Evolutionary conservation across 129 eudicot species (phyloP).

Genomic region (Mikania micrantha): DNA sequence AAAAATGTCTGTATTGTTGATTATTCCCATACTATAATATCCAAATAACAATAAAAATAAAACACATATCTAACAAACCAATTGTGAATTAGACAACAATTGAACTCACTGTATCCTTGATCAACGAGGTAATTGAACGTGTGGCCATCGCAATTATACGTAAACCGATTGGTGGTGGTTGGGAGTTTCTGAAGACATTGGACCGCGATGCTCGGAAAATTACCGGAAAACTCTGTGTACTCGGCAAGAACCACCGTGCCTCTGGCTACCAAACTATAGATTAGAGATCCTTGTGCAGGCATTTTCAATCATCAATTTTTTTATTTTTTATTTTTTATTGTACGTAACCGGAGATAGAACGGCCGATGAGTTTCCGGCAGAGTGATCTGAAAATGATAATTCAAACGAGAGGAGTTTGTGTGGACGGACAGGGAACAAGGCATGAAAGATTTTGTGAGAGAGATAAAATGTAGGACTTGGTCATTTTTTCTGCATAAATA

Average conservation of each 20-base stretch:
- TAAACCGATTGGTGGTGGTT: slow-evolving; percentile 17
- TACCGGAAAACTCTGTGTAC: slow-evolving; percentile 31
- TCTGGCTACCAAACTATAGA: slow-evolving; percentile 34
- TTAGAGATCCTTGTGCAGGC: slow-evolving; percentile 28
- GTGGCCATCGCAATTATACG: slow-evolving; percentile 35
- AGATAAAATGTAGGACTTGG: slow-evolving; percentile 21
- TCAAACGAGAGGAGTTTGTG: slow-evolving; percentile 18
- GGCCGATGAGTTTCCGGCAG: background rate
- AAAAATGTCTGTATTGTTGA: no score
- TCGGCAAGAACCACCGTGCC: slow-evolving; percentile 30
- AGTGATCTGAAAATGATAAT: slow-evolving; percentile 21
- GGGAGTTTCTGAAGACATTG: slow-evolving; percentile 39
- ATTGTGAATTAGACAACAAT: background rate
- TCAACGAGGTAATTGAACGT: slow-evolving; percentile 29
- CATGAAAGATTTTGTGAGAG: slow-evolving; percentile 23
- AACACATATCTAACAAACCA: background rate
- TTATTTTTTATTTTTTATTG: no score
- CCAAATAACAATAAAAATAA: background rate
- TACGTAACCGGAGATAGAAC: background rate
- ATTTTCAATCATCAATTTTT: background rate
- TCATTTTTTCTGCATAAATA: background rate
- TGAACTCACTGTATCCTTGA: slow-evolving; percentile 28
- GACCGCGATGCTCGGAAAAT: slow-evolving; percentile 19
- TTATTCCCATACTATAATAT: background rate
- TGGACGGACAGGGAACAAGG: slow-evolving; percentile 33